Percentiles rank a stretch among this genome's conserved stretches.
phyloP scores from a whole-genome alignment of 208 protist genomes.

The Trypanosoma cruzi region DNA sequence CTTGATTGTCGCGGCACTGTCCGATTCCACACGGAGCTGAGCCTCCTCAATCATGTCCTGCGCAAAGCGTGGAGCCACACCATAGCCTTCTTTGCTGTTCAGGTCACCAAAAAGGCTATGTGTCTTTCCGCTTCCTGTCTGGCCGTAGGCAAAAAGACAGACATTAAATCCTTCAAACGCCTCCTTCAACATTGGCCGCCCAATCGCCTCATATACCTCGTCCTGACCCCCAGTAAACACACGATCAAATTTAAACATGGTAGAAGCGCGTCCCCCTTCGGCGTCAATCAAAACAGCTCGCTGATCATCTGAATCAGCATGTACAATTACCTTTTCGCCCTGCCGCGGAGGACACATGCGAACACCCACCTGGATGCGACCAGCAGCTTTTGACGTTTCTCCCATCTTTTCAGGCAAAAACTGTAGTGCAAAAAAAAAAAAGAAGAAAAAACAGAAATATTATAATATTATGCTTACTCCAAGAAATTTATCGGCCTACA shows the following conservation, averaged over 20 bases:
- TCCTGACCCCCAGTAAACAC: slow-evolving; percentile 45
- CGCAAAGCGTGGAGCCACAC: slow-evolving; percentile 34
- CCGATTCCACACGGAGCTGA: slow-evolving; percentile 34
- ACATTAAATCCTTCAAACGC: slow-evolving; percentile 87
- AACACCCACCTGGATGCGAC: slow-evolving; percentile 27
- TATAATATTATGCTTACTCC: not conserved
- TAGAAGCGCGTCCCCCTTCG: slow-evolving; percentile 4
- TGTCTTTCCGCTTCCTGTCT: slow-evolving; percentile 82
- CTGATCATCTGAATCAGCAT: slow-evolving; percentile 14
- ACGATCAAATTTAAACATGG: slow-evolving; percentile 37
- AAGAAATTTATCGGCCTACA: not conserved
- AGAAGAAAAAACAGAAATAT: not conserved
- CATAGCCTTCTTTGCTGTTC: slow-evolving; percentile 6
- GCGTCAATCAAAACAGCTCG: slow-evolving; percentile 16
- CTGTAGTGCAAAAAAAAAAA: not conserved
- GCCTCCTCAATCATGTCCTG: slow-evolving; percentile 33
- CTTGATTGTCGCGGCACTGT: slow-evolving; percentile 24
- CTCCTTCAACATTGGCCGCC: slow-evolving; percentile 76
- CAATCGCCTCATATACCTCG: slow-evolving; percentile 73
- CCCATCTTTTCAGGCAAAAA: slow-evolving; percentile 12
- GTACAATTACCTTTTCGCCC: slow-evolving; percentile 21
- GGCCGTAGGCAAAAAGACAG: slow-evolving; percentile 80
- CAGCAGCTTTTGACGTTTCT: slow-evolving; percentile 4
- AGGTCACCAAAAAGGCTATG: slow-evolving; percentile 74
- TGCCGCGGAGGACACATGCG: slow-evolving; percentile 24